Evolutionary conservation across 805 yeast species (phyloP), one percentile per base, ranked within the genome.

Genomic region (Metschnikowia borealis): DNA sequence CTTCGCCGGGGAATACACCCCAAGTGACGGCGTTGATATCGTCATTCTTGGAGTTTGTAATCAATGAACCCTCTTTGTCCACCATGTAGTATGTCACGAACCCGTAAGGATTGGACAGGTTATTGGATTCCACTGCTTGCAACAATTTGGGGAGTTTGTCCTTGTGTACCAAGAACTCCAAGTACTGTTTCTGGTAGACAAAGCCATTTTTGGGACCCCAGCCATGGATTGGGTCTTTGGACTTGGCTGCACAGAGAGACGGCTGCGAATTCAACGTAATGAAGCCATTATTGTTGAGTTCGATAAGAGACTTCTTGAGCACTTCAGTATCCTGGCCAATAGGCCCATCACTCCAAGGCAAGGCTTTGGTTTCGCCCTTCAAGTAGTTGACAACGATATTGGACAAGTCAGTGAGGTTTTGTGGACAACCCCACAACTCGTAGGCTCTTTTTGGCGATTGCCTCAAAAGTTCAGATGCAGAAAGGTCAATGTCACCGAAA

Each of bases 261-360:
- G 97, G 96, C 69, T 92, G 98, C 10, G 97, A 91, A 69, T 92
- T 92, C 64, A 91, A 80, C 3, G 97, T 89, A 57, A 90, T 71
- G 54, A 87, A 80, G 1, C 89, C 89, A 31, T 77, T 74, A 50
- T 70, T 54, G 68, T 90, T 89, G 53, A 92, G 69, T n/a, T 73
- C 69, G 39, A 86, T 69, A 57, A 92, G 75, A 47, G 82, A 74
- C 6, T 70, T 66, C 50, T 79, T 75, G 59, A 90, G 84, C 10
- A 83, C 67, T 18, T 78, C 77, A 20, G 89, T 82, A 67, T 92
- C 98, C 37, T 78, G 77, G 33, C 88, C 84, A 54, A 90, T 79
- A 11, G 96, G 87, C n/a, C 89, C 84, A 66, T 92, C 98, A 21
- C 92, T 85, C 98, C 98, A 92, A 17, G 98, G 98, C 59, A 92